Evolutionary conservation across 2,329 filamentous ascomycete genomes (phyloP), one percentile per base, ranked within the genome.

Genomic region (Talaromyces verruculosus): DNA sequence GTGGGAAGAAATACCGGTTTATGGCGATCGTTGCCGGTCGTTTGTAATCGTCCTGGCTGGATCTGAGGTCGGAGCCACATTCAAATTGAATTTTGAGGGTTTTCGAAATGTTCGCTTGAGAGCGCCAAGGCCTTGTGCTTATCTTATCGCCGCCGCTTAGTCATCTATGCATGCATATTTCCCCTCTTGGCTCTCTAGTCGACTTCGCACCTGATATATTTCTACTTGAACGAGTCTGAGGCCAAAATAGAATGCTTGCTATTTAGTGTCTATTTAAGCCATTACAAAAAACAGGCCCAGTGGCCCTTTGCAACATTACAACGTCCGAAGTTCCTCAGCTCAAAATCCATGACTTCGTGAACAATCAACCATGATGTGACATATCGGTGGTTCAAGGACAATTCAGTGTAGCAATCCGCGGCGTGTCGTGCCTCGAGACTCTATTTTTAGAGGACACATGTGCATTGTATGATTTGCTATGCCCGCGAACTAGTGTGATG

Each of bases 111-210:
- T 79, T 72, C 63, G 62, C 66, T 65, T 65, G 60, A 71, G 72
- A 67, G 66, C 53, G 62, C 62, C 62, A 64, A 64, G 62, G 69
- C 76, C 78, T 22, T 77, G 77, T 79, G 78, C 76, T 80, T 80
- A 80, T 80, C 78, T 80, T 80, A 80, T 80, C 77, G 76, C 66
- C 61, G 11, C n/a, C 70, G 69, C 57, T 78, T 73, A 79, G 72
- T 78, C 72, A 78, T 62, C 68, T 72, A 67, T 74, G 13, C n/a
- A 41, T 53, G 30, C 35, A 37, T 39, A 49, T 45, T 25, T 59
- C 37, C 19, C 2, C 55, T 59, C 30, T 7, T 10, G 19, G 4
- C 25, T 25, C 25, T 25, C 25, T 25, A 2, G 25, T 25, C 19
- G 25, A 51, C 25, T 51, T n/a, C 15, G 22, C 2, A 28, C 6